Evolutionary conservation across 768 basidiomycete genomes (phyloP), one percentile per base, ranked within the genome.

Genomic region (Russula sp.): DNA sequence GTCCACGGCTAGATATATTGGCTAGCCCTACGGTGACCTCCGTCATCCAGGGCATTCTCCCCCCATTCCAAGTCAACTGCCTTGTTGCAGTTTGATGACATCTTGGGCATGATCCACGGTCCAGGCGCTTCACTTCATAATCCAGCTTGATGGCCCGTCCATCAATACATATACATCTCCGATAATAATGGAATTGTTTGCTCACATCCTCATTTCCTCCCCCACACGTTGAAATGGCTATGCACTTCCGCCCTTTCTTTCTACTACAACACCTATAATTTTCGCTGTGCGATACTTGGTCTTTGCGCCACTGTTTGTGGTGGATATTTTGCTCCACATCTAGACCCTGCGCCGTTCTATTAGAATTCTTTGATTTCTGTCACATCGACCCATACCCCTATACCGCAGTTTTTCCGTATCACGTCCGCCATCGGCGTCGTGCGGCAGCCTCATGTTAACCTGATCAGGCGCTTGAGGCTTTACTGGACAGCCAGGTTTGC

Each of bases 361-460:
- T 48, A 42, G 59, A 51, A 36, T 61, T 61, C 64, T 46, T 46
- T 18, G 53, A 24, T 36, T 49, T 52, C 62, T 65, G 54, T 66
- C 57, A 66, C 62, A 64, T 53, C 36, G 22, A 34, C 46, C 46
- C n/a, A 40, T 54, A 38, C 66, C 66, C 66, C 66, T 67, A 67
- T 67, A 59, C 46, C 66, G 50, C 57, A 42, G 52, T 58, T 54
- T 50, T 60, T 57, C 52, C 53, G 57, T 64, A 66, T 63, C 62
- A 66, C 53, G 49, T 59, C 57, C 57, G 36, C 58, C 66, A 64
- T 59, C 53, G 40, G 46, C 48, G 66, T 64, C 63, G 63, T 65
- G 66, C 48, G 54, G 63, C 46, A 55, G 30, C 66, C 66, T 65
- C 66, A 67, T 67, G 66, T 60, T 24, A 44, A 42, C 40, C 63